Conservation (phyloP, 495 filamentous ascomycete genomes). For the Xanthoparmelia taractica region DNA sequence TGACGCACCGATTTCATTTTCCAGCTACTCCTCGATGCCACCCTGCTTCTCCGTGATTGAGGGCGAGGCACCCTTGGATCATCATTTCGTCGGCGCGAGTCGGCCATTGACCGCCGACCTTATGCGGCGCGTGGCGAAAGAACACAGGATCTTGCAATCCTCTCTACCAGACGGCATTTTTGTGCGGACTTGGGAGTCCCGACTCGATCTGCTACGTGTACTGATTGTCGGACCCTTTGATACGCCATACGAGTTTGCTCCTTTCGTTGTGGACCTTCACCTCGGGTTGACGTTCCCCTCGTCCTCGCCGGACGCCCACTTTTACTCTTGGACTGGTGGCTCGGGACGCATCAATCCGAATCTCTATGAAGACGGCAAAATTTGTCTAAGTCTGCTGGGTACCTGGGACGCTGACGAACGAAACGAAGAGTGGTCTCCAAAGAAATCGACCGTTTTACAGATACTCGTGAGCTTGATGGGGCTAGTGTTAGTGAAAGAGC, state of each 20-base stretch:
- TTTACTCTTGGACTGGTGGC: conserved; percentile 51
- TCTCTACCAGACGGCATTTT: conserved; percentile 51
- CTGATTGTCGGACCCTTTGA: conserved; percentile 51
- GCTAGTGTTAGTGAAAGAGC: conserved; percentile 51
- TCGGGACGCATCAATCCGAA: conserved; percentile 53
- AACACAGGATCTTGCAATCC: conserved; percentile 48
- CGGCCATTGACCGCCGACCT: conserved; percentile 21
- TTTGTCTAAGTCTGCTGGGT: conserved; percentile 53
- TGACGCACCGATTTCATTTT: neutral
- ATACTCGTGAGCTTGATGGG: conserved; percentile 54
- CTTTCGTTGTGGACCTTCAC: conserved; percentile 53
- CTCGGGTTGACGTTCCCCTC: conserved; percentile 41
- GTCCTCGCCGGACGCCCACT: conserved; percentile 42
- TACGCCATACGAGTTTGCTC: conserved; percentile 55
- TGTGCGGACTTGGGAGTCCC: conserved; percentile 51
- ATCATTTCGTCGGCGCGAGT: conserved; percentile 36
- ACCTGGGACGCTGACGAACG: conserved; percentile 50
- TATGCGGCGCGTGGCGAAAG: conserved; percentile 45
- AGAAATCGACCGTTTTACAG: conserved; percentile 47
- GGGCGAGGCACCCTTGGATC: conserved; percentile 37
- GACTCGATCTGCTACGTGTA: conserved; percentile 50
- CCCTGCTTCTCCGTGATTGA: conserved; percentile 34
- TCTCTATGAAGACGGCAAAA: conserved; percentile 54
- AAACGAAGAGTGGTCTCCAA: conserved; percentile 48
- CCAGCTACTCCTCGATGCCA: conserved; percentile 3